Evolutionary conservation across 441 rosid genomes (phyloP).

Genomic region (Pelargonium australe): DNA sequence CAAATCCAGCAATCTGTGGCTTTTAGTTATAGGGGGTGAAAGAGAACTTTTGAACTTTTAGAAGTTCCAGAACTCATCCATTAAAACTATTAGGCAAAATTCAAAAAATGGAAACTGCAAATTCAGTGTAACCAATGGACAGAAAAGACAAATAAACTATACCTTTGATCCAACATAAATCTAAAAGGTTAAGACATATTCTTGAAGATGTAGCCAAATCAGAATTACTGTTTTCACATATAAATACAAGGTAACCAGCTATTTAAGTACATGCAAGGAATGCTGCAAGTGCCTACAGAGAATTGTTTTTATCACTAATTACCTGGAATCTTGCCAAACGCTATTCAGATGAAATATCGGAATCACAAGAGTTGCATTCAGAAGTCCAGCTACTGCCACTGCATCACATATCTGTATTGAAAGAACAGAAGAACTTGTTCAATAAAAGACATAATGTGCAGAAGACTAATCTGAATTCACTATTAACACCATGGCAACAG

Average conservation of each 20-base stretch:
- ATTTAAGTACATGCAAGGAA: neutral
- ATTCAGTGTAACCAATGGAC: neutral
- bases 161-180: neutral
- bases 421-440: constrained; percentile 13
- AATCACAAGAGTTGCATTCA: constrained; percentile 91
- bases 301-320: constrained; percentile 15
- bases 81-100: neutral
- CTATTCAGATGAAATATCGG: constrained; percentile 93
- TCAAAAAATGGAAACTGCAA: neutral
- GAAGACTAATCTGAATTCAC: neutral
- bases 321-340: constrained; percentile 99
- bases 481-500: neutral
- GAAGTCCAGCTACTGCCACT: constrained; percentile 90
- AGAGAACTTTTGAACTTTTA: neutral
- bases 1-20: too few relatives aligned
- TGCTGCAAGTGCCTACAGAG: neutral
- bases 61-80: neutral
- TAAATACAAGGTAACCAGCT: neutral
- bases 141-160: neutral
- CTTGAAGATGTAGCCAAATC: neutral
- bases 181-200: neutral
- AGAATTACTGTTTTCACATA: neutral
- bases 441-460: constrained; percentile 1
- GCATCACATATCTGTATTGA: constrained; percentile 83
- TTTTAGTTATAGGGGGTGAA: neutral